phyloP scores from a whole-genome alignment of 345 rosid genomes.

The Eucalyptus sideroxylon region DNA sequence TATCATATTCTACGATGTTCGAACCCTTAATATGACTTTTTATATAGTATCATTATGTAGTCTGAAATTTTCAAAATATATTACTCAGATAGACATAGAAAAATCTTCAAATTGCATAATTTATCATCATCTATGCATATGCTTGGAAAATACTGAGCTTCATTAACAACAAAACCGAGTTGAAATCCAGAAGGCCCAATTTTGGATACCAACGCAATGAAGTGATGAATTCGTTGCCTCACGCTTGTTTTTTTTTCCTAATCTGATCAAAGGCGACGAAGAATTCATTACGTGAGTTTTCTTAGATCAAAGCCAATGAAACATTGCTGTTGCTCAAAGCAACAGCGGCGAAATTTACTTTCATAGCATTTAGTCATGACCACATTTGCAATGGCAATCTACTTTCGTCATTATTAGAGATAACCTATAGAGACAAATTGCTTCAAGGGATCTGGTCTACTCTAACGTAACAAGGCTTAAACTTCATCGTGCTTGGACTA shows the following conservation, averaged over 20 bases:
- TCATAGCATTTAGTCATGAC: background rate
- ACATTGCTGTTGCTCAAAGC: background rate
- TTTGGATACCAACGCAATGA: background rate
- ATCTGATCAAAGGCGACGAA: background rate
- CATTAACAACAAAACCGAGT: background rate
- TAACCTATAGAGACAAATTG: background rate
- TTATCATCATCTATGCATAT: background rate
- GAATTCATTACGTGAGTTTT: background rate
- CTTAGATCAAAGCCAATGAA: background rate
- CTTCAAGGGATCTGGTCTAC: rapidly evolving
- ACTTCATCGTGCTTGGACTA: background rate
- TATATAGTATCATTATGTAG: background rate
- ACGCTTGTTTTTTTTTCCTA: background rate
- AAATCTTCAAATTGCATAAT: background rate
- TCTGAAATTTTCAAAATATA: background rate
- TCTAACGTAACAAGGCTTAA: background rate
- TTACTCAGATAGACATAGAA: background rate
- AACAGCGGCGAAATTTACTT: background rate
- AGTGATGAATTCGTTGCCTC: background rate
- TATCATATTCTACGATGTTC: background rate
- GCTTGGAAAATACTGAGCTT: background rate
- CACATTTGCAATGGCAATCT: background rate
- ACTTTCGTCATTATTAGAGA: background rate
- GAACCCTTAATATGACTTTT: background rate
- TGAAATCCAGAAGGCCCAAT: background rate